Base-by-base conservation (phyloP, 2,329 filamentous ascomycete species). In the Microsporum audouinii region DNA sequence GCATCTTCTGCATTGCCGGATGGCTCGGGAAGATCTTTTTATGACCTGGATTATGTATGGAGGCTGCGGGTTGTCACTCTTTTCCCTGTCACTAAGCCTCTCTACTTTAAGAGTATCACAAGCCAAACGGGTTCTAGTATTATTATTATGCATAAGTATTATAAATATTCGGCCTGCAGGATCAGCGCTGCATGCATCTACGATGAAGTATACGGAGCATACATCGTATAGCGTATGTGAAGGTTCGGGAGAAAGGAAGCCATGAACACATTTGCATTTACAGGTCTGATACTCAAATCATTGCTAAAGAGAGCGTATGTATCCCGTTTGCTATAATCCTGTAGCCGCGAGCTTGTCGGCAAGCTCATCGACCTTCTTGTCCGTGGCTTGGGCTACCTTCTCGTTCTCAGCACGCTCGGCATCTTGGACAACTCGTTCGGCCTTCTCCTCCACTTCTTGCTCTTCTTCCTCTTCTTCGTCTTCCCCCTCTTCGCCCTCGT, bases 291-390 rank as follows among this genome's bases (percentile, higher is more conserved):
- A 1, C 17, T 23, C 17, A 23, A 23, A 23, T 23, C 17, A 23
- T 23, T 23, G 17, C 17, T 23, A 23, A 23, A 23, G 17, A 23
- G 17, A 23, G 17, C 17, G 17, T 23, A 23, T 23, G 17, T 23
- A 23, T 27, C 39, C 14, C 10, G 31, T 8, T 53, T 3, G 36
- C 59, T 61, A 64, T 34, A 65, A 61, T 10, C 59, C 59, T n/a
- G 89, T 88, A 82, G 91, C 91, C 64, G 82, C 84, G 67, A 97
- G 76, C 70, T 84, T 80, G 71, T 87, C 83, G 14, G 90, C 88
- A 69, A 97, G 77, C 53, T 85, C 85, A 68, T 96, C 91, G 43
- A 97, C 88, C 36, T 88, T 87, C 45, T 88, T 87, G 73, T 91
- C 83, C 65, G 88, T 81, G 74, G 86, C 88, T 77, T 90, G 86